These are phyloP conservation scores for Groenewaldozyma auringiensis DNA, from an alignment of 1,139 yeast genomes.

Conservation along the genomic window DNA sequence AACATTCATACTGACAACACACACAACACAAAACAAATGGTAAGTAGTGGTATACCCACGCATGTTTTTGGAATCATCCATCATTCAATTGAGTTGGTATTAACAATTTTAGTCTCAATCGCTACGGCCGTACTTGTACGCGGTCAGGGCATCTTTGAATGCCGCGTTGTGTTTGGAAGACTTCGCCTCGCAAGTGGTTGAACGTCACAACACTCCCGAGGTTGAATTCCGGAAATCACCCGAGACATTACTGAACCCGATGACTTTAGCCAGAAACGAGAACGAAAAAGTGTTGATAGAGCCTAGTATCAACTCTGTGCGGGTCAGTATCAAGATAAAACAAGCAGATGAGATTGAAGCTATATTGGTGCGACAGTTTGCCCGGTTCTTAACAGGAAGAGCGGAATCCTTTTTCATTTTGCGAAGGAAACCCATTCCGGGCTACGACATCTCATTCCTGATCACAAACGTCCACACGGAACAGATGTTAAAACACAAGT, in stretches of 20 bases:
- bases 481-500: constrained; percentile 88
- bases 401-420: constrained; percentile 91
- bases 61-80: too few species aligned
- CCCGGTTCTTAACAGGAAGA: constrained; percentile 86
- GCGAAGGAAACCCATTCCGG: constrained; percentile 84
- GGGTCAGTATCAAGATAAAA: constrained; percentile 86
- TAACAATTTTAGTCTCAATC: constrained; percentile 64
- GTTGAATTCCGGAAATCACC: constrained; percentile 74
- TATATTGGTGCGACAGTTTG: constrained; percentile 86
- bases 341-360: constrained; percentile 97
- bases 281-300: constrained; percentile 89
- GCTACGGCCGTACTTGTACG: constrained; percentile 85
- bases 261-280: constrained; percentile 88
- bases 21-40: too few species aligned
- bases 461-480: constrained; percentile 94
- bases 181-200: constrained; percentile 91
- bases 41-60: too few species aligned
- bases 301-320: constrained; percentile 78
- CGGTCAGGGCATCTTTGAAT: constrained; percentile 87
- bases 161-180: constrained; percentile 94
- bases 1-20: too few species aligned
- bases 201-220: constrained; percentile 96
- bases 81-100: too few species aligned
- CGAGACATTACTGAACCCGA: constrained; percentile 81
- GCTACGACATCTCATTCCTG: constrained; percentile 88